A percentile compares a stretch with the other conserved stretches of the same genome.
Evolutionary conservation across 768 basidiomycete genomes (phyloP).

Genomic region (Leucocoprinus birnbaumii): DNA sequence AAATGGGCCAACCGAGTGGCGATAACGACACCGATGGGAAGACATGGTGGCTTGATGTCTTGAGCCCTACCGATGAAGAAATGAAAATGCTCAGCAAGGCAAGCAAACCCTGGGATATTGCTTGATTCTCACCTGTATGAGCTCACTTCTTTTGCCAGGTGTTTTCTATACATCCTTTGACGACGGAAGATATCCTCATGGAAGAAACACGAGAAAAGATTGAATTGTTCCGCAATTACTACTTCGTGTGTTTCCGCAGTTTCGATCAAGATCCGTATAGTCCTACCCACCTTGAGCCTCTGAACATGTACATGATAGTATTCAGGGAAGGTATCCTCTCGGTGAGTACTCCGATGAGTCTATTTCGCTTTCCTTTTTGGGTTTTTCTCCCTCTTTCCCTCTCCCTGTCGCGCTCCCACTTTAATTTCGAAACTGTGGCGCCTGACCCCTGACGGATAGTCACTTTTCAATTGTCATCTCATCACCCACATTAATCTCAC

Average conservation of each 20-base stretch:
- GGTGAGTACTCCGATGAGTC: slow-evolving; percentile 35
- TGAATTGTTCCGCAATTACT: slow-evolving; percentile 97
- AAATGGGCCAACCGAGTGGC: slow-evolving; percentile 14
- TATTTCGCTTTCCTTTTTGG: slow-evolving; percentile 18
- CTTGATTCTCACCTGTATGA: background rate
- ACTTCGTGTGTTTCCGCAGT: slow-evolving; percentile 97
- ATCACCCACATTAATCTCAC: background rate
- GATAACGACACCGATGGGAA: slow-evolving; percentile 58
- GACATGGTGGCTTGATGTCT: slow-evolving; percentile 98
- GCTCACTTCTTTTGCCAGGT: slow-evolving; percentile 49
- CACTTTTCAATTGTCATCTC: background rate
- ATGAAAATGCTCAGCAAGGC: slow-evolving; percentile 97
- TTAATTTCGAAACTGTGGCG: too few species aligned
- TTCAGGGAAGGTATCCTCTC: slow-evolving; percentile 96
- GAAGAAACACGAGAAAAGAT: slow-evolving; percentile 99
- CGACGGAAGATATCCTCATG: slow-evolving; percentile 99
- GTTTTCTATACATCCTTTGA: slow-evolving; percentile 95
- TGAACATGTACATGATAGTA: slow-evolving; percentile 99
- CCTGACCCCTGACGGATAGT: too few species aligned
- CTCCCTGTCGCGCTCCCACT: background rate
- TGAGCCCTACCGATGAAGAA: slow-evolving; percentile 94
- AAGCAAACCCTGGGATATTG: slow-evolving; percentile 17
- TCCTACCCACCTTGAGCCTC: slow-evolving; percentile 93
- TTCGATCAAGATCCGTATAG: slow-evolving; percentile 99
- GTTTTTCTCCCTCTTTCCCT: slow-evolving; percentile 13